These are phyloP conservation scores for Darksidea phi DNA, from an alignment of 495 filamentous ascomycete species.

Conservation along the genomic window DNA sequence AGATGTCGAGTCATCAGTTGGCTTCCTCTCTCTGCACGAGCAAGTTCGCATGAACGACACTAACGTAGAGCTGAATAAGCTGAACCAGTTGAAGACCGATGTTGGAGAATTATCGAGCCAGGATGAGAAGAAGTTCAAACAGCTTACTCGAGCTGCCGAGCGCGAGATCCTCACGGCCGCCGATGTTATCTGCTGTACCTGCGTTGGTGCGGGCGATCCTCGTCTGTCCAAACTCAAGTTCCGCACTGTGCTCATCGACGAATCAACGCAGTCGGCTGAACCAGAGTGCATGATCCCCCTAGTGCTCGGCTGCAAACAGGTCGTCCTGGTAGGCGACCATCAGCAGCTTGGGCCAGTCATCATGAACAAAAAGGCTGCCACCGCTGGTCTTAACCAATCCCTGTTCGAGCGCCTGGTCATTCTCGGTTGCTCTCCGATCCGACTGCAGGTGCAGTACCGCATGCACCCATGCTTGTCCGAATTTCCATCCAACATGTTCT, in stretches of 20 bases:
- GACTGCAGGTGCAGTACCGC: slow-evolving; percentile 95
- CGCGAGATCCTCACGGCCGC: slow-evolving; percentile 93
- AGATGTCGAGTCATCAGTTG: slow-evolving; percentile 95
- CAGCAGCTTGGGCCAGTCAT: slow-evolving; percentile 98
- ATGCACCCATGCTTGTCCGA: slow-evolving; percentile 99
- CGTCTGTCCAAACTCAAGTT: slow-evolving; percentile 95
- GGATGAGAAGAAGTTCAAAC: slow-evolving; percentile 98
- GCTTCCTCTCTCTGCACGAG: slow-evolving; percentile 91
- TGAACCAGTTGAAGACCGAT: slow-evolving; percentile 87
- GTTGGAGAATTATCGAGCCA: slow-evolving; percentile 90
- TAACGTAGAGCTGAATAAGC: slow-evolving; percentile 87
- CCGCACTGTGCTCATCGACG: slow-evolving; percentile 95
- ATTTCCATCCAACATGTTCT: slow-evolving; percentile 99
- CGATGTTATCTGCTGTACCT: slow-evolving; percentile 99
- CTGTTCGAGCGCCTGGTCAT: slow-evolving; percentile 96
- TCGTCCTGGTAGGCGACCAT: slow-evolving; percentile 96
- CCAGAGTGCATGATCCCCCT: slow-evolving; percentile 99
- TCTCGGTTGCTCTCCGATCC: slow-evolving; percentile 85
- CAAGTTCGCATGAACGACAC: slow-evolving; percentile 97
- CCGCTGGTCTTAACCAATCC: slow-evolving; percentile 94
- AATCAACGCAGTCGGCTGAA: slow-evolving; percentile 98
- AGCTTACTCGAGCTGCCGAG: slow-evolving; percentile 88
- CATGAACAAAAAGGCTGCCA: slow-evolving; percentile 99
- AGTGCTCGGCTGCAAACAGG: slow-evolving; percentile 96
- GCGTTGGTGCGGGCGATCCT: slow-evolving; percentile 95